Evolutionary conservation across 768 basidiomycete species (phyloP).

Genomic region (Leccinum incarnatum): DNA sequence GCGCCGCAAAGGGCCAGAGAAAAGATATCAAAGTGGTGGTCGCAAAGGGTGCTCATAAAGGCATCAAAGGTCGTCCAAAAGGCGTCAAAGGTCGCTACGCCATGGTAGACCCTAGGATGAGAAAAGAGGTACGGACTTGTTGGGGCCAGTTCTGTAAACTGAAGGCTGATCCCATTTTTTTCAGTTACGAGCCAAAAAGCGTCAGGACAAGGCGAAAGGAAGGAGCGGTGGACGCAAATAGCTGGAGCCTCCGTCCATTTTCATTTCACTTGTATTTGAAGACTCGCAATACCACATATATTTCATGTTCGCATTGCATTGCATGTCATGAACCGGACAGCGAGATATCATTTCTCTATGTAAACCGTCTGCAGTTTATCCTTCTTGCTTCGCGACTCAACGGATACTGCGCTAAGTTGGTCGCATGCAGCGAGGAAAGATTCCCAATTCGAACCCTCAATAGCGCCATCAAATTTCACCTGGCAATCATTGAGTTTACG

Average conservation of each 20-base stretch:
- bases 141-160: neutral
- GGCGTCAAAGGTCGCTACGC: conserved; percentile 94
- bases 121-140: conserved; percentile 65
- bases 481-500: conserved; percentile 24
- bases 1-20: conserved; percentile 66
- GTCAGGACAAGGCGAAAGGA: conserved; percentile 71
- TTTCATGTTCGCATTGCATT: neutral
- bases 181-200: conserved; percentile 81
- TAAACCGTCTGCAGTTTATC: conserved; percentile 5
- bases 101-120: conserved; percentile 94
- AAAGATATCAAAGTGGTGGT: conserved; percentile 86
- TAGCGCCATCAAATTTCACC: conserved; percentile 43
- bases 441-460: conserved; percentile 43
- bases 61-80: conserved; percentile 88
- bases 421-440: conserved; percentile 44
- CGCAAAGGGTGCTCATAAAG: conserved; percentile 86
- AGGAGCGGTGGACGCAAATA: conserved; percentile 42
- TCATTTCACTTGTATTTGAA: neutral
- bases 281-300: neutral
- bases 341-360: conserved; percentile 9
- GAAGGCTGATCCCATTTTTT: conserved; percentile 4
- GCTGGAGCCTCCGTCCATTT: neutral
- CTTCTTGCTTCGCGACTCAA: conserved; percentile 25
- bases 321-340: neutral
- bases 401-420: conserved; percentile 35